These are phyloP conservation scores for Crithidia fasciculata DNA, from an alignment of 208 protist species.

Conservation along the genomic window DNA sequence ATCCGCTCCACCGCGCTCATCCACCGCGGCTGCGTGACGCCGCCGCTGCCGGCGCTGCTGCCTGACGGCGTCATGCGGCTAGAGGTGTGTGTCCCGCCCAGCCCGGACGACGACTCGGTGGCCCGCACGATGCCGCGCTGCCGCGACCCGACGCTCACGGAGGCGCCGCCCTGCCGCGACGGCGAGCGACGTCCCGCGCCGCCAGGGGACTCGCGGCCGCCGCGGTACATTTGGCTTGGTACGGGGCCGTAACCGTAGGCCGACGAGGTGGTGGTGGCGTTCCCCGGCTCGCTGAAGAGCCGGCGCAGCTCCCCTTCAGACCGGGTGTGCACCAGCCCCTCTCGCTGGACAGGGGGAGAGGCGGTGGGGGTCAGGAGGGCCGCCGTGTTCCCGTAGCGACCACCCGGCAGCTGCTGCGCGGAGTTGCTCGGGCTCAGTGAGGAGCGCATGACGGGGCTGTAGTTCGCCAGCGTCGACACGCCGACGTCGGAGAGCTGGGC, in stretches of 20 bases:
- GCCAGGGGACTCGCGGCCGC: background rate
- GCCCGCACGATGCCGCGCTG: conserved; percentile 32
- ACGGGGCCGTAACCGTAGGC: background rate
- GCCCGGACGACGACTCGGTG: conserved; percentile 22
- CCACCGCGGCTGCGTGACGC: conserved; percentile 41
- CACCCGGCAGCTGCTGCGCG: background rate
- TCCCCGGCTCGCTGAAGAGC: conserved; percentile 25
- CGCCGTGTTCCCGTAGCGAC: background rate
- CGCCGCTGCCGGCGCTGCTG: conserved; percentile 12
- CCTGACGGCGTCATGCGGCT: conserved; percentile 10
- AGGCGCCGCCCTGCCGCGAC: conserved; percentile 1
- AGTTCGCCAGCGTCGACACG: background rate
- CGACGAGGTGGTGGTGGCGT: background rate
- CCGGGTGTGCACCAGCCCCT: conserved; percentile 9
- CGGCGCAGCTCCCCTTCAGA: conserved; percentile 32
- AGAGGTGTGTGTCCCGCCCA: conserved; percentile 18
- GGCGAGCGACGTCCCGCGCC: conserved; percentile 17
- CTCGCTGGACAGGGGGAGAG: background rate
- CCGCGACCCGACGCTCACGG: conserved; percentile 12
- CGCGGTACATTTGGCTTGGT: background rate
- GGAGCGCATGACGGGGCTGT: conserved; percentile 18
- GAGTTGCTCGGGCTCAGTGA: background rate
- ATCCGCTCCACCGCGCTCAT: conserved; percentile 60
- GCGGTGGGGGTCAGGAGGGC: background rate
- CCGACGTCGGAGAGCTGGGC: background rate